Conservation (phyloP, 2,329 filamentous ascomycete genomes). For the Hirsutella thompsonii region DNA sequence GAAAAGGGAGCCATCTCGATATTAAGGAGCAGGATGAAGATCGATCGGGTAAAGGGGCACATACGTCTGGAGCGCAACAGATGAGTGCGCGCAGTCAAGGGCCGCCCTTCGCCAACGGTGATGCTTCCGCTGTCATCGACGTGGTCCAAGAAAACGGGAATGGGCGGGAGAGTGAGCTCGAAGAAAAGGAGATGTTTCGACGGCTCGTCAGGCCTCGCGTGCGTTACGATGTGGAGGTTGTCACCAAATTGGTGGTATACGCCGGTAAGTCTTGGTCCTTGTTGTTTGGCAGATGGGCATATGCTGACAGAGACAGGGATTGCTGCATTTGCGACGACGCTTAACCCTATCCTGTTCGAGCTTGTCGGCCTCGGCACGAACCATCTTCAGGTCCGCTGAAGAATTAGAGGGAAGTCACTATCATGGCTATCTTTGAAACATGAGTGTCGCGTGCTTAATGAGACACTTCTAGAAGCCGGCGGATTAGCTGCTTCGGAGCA, state of each 20-base stretch:
- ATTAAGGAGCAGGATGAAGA: slow-evolving; percentile 25
- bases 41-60: slow-evolving; percentile 23
- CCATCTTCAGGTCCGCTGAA: slow-evolving; percentile 15
- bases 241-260: slow-evolving; percentile 94
- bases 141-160: slow-evolving; percentile 18
- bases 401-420: too few species aligned
- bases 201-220: slow-evolving; percentile 76
- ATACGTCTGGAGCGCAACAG: slow-evolving; percentile 32
- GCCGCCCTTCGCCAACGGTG: slow-evolving; percentile 59
- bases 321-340: slow-evolving; percentile 65
- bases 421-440: too few species aligned
- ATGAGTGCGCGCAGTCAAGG: slow-evolving; percentile 50
- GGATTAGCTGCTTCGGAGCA: too few species aligned
- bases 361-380: slow-evolving; percentile 37
- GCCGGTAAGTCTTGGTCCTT: slow-evolving; percentile 47
- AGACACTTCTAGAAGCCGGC: too few species aligned
- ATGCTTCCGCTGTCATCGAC: slow-evolving; percentile 25
- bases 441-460: too few species aligned
- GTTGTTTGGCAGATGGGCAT: not conserved
- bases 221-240: slow-evolving; percentile 94
- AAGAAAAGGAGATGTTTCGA: slow-evolving; percentile 72
- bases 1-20: slow-evolving; percentile 29
- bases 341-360: slow-evolving; percentile 63
- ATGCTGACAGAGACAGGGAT: slow-evolving; percentile 45
- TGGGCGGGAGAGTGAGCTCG: slow-evolving; percentile 36